phyloP scores from a whole-genome alignment of 2,329 filamentous ascomycete species.

The Pseudogymnoascus verrucosus region DNA sequence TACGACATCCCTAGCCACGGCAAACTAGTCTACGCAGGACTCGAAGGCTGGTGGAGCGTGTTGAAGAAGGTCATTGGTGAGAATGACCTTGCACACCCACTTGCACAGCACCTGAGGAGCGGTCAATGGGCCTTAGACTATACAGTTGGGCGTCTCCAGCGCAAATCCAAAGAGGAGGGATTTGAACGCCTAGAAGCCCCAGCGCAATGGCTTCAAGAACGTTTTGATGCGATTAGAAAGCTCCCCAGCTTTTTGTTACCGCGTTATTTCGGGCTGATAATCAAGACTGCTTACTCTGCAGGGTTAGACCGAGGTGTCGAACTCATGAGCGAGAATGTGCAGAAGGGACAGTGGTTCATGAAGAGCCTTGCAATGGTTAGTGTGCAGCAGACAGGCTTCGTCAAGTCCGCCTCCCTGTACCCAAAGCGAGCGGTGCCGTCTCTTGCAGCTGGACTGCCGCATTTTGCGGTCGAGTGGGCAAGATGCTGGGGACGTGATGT shows the following conservation, averaged over 20 bases:
- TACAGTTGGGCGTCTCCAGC: constrained; percentile 68
- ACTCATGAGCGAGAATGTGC: constrained; percentile 70
- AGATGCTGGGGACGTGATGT: constrained; percentile 96
- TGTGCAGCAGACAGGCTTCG: constrained; percentile 79
- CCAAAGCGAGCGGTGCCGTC: constrained; percentile 77
- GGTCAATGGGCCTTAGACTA: constrained; percentile 93
- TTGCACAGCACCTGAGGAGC: constrained; percentile 86
- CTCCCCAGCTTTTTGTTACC: constrained; percentile 87
- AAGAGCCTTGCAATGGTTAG: constrained; percentile 87
- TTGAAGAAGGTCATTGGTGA: constrained; percentile 75
- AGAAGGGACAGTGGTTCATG: constrained; percentile 78
- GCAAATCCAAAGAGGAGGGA: constrained; percentile 54
- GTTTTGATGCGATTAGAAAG: constrained; percentile 76
- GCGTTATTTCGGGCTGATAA: constrained; percentile 82
- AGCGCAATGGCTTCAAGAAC: constrained; percentile 70
- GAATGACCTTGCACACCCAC: constrained; percentile 85
- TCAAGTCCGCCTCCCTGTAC: constrained; percentile 86
- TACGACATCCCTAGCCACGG: constrained; percentile 82
- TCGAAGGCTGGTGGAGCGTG: constrained; percentile 98
- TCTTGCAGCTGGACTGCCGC: constrained; percentile 84
- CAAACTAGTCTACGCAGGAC: constrained; percentile 81
- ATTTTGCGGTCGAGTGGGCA: constrained; percentile 91
- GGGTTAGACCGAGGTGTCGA: constrained; percentile 71
- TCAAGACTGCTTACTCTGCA: constrained; percentile 81
- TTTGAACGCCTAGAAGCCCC: constrained; percentile 57